A percentile compares a stretch with the other conserved stretches of the same genome.
phyloP scores from a whole-genome alignment of 176 grass and related monocot genomes.

The Lolium rigidum region DNA sequence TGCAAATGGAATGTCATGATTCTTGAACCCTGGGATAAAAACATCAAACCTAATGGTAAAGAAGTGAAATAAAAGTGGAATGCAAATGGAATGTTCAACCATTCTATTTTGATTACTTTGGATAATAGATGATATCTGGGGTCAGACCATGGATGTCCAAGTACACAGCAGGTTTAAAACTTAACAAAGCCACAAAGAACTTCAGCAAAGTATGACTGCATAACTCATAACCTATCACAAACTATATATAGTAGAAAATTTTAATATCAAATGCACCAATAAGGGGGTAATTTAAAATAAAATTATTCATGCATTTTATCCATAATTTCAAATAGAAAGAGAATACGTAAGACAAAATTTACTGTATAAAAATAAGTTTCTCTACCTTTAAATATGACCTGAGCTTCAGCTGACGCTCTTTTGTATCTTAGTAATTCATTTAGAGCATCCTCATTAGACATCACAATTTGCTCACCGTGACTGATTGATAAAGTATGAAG shows the following conservation, averaged over 20 bases:
- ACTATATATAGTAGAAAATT: neutral
- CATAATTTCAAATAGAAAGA: neutral
- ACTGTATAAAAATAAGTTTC: neutral
- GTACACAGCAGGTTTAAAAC: neutral
- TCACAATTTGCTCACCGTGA: neutral
- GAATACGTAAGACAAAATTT: neutral
- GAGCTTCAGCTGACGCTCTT: slow-evolving; percentile 2
- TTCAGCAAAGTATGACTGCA: neutral
- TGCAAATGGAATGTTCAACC: neutral
- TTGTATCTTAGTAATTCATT: slow-evolving; percentile 4
- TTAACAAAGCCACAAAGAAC: neutral
- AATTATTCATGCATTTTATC: neutral
- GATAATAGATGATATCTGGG: neutral
- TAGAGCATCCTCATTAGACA: slow-evolving; percentile 11
- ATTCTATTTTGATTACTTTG: neutral
- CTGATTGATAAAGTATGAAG: slow-evolving; percentile 28
- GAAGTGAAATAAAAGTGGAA: neutral
- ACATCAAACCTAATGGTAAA: neutral
- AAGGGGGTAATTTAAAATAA: neutral
- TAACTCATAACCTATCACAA: neutral
- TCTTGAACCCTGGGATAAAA: neutral
- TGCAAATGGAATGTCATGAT: neutral
- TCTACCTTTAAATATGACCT: neutral
- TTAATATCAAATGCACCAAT: neutral
- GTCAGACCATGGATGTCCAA: neutral